These are phyloP conservation scores for Sporothrix mexicana DNA, from an alignment of 2,329 filamentous ascomycete genomes.

Conservation along the genomic window DNA sequence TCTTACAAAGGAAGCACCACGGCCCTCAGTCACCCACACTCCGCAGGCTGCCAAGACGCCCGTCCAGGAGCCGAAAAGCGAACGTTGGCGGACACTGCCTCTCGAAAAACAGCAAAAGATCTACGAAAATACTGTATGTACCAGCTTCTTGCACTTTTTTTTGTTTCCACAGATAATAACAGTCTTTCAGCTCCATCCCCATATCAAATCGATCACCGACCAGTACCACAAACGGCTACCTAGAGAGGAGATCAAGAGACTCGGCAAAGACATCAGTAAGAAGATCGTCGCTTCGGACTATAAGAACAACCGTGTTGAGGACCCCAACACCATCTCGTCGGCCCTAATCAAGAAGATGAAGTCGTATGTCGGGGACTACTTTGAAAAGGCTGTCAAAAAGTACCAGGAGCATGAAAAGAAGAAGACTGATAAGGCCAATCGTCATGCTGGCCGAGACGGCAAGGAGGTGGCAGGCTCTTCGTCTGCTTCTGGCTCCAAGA, in stretches of 20 bases:
- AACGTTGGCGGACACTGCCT: constrained; percentile 72
- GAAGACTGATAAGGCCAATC: constrained; percentile 53
- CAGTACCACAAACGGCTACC: constrained; percentile 87
- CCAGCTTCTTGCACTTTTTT: not conserved
- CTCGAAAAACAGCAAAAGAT: constrained; percentile 92
- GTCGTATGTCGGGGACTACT: constrained; percentile 80
- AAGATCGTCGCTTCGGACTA: constrained; percentile 91
- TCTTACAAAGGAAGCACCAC: constrained; percentile 72
- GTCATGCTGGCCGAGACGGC: not conserved
- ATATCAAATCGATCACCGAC: constrained; percentile 83
- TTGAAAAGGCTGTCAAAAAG: constrained; percentile 84
- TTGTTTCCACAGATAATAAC: constrained; percentile 22
- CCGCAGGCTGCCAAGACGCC: constrained; percentile 65
- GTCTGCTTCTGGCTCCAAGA: not conserved
- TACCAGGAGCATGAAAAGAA: constrained; percentile 70
- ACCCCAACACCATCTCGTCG: constrained; percentile 74
- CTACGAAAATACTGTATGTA: constrained; percentile 86
- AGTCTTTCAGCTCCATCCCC: constrained; percentile 71
- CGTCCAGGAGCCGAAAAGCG: constrained; percentile 64
- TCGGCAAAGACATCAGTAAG: constrained; percentile 74
- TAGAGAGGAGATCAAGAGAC: constrained; percentile 72
- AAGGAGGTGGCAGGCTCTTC: not conserved
- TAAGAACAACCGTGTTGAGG: constrained; percentile 83
- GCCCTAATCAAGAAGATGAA: constrained; percentile 85
- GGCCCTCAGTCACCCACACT: constrained; percentile 64